Base-by-base conservation (phyloP, 2,329 filamentous ascomycete species). In the Sclerotinia sclerotiorum region DNA sequence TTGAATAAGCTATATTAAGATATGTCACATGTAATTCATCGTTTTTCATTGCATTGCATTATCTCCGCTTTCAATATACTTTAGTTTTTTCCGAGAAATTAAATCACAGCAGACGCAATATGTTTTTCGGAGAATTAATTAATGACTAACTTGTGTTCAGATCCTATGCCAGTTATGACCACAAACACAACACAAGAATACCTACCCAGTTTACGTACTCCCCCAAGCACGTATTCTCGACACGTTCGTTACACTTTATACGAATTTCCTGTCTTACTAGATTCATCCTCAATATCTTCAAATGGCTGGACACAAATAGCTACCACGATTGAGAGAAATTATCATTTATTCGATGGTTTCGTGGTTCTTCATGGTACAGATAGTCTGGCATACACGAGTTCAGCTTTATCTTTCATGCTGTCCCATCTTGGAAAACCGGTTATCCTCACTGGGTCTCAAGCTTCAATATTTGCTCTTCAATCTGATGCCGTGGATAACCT, bases 331-430 rank as follows among this genome's bases (percentile, higher is more conserved):
- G 83, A 84, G 72, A 82, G 84, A 64, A 92, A 92, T 76, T 91
- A 91, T 77, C 84, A 84, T 27, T 82, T 87, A 0, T 92, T 89
- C 74, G 89, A 92, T 76, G 88, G 86, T 5, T 91, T 91, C 73
- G 88, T 91, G 2, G 82, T 91, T n/a, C 82, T 91, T 39, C 89
- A 91, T 74, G 89, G 89, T 52, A 91, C 89, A 1, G 89, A 91
- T 75, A 89, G 85, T 70, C 78, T 91, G 67, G 88, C 85, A 19
- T 92, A 92, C 76, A 90, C 89, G 8, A 86, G 84, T 73, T 90
- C 88, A 2, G 89, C 89, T 3, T 80, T 92, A 67, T 90, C 87
- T 74, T 92, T 91, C 80, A 91, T 91, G 88, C 81, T 92, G 55
- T 85, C 88, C 73, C 88, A 90, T 73, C 80, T 92, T 17, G 89